Evolutionary conservation across 352 stramenopile genomes (phyloP).

Genomic region (Globisporangium echinulatum): DNA sequence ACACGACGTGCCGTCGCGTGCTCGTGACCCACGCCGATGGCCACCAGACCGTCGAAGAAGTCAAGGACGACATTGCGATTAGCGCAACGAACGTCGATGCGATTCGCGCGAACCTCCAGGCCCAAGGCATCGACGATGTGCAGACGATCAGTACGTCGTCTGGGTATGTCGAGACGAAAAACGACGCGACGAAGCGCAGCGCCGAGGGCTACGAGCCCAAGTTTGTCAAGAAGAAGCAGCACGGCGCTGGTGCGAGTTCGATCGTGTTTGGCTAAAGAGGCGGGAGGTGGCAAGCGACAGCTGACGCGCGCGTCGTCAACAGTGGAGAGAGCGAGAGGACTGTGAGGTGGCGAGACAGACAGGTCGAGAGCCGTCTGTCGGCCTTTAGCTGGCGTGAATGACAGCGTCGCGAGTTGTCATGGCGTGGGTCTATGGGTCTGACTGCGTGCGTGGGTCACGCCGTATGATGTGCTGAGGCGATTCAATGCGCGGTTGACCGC

Average conservation of each 20-base stretch:
- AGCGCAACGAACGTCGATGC: constrained; percentile 19
- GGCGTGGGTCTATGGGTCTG: too few relatives aligned
- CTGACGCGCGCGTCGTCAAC: not conserved
- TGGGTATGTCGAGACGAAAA: constrained; percentile 19
- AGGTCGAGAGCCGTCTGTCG: too few relatives aligned
- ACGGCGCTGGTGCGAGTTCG: constrained; percentile 65
- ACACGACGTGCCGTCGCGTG: constrained; percentile 60
- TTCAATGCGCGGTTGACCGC: too few relatives aligned
- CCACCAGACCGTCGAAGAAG: constrained; percentile 34
- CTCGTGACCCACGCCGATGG: constrained; percentile 51
- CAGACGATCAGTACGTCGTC: constrained; percentile 11
- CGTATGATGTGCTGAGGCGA: too few relatives aligned
- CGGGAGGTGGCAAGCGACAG: not conserved
- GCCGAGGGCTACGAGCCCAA: constrained; percentile 40
- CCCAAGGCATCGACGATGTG: constrained; percentile 23
- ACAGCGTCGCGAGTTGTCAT: too few relatives aligned
- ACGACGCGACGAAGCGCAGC: constrained; percentile 9
- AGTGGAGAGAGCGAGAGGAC: constrained; percentile 4
- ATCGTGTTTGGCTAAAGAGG: constrained; percentile 73
- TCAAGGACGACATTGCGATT: constrained; percentile 40
- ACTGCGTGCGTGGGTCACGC: too few relatives aligned
- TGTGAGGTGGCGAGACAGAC: not conserved
- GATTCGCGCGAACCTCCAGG: constrained; percentile 36
- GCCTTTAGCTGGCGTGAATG: too few relatives aligned
- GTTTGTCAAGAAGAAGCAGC: constrained; percentile 71